Evolutionary conservation across 768 basidiomycete species (phyloP), one percentile per base, ranked within the genome.

Genomic region (Collybia mongolica): DNA sequence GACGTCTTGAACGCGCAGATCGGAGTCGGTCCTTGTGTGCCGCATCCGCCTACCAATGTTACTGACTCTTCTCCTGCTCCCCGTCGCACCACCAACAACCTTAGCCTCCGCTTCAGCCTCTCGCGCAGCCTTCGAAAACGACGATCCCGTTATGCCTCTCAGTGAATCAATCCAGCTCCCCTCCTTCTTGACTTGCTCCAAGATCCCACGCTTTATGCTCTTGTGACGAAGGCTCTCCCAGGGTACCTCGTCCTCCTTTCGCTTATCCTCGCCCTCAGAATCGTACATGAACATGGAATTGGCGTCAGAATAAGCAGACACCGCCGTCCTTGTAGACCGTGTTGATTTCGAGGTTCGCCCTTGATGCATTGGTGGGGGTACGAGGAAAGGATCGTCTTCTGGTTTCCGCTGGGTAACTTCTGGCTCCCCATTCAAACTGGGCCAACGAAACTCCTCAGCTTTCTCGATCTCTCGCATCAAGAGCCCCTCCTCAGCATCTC

Each of bases 121-220:
- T 3, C 43, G 29, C 24, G 38, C 44, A 26, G 50, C 22, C 14
- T 24, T 51, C 47, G 50, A 49, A 52, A 58, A 41, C 48, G 54
- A 48, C 29, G 59, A 58, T 2, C 56, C 55, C 18, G 57, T 55
- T 7, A 52, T 54, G 14, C 63, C 60, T 29, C 70, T 59, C 4
- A 68, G 63, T 5, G 64, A 68, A 41, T 70, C 62, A 46, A 67
- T 63, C 56, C 64, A 65, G 18, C 57, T 58, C 15, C 62, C 65
- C 55, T 69, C 70, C 55, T 65, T 54, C 64, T 68, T 55, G n/a
- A 72, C 70, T 24, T 70, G 60, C 49, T 74, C 76, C 40, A 81
- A 59, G 28, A 82, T 76, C 8, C 70, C 75, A 7, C 79, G 75
- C 44, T 77, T 73, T 58, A 81, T 80, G 54, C 76, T 77, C 58